Evolutionary conservation across 2,329 filamentous ascomycete genomes (phyloP), one percentile per base, ranked within the genome.

Genomic region (Bipolaris bicolor): DNA sequence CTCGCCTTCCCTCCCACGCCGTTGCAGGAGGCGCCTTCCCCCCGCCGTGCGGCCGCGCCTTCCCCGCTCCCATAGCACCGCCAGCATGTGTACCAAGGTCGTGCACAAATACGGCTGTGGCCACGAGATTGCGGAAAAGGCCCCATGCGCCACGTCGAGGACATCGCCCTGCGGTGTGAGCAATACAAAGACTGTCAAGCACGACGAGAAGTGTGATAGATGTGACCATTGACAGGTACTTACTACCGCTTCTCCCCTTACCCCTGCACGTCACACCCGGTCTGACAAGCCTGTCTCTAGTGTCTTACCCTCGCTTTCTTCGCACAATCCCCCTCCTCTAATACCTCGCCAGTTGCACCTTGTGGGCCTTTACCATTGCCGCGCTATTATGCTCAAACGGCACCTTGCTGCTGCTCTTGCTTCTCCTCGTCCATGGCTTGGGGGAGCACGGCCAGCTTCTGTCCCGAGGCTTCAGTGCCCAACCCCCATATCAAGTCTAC

Each of bases 91-190:
- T 70, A 80, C 76, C 56, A 73, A 78, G 67, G 75, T 82, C 62
- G 74, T 80, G 63, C 80, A 81, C 73, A 68, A 71, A 52, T 82
- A 81, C 69, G 72, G 74, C 64, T 82, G 80, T 69, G 78, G 77
- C 64, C 80, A 82, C 67, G 72, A 74, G 57, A 71, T 74, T 37
- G 66, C 71, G 46, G 78, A 80, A 56, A 77, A 76, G 60, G 78
- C 79, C 22, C 73, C 75, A 20, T 82, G 80, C 70, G 79, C 80
- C n/a, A 75, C 74, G 11, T 82, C 80, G 49, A 78, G 77, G 70
- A 73, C 71, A 58, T 67, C 71, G n/a, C 68, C 69, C 40, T 81
- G 79, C 72, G 68, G 68, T 51, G 76, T 74, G 52, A 65, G 73
- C 63, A 81, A 78, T 57, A 74, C 75, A 57, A 79, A 79, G 63